Evolutionary conservation across 2,329 filamentous ascomycete species (phyloP), one percentile per base, ranked within the genome.

Genomic region (Colletotrichum liriopes): DNA sequence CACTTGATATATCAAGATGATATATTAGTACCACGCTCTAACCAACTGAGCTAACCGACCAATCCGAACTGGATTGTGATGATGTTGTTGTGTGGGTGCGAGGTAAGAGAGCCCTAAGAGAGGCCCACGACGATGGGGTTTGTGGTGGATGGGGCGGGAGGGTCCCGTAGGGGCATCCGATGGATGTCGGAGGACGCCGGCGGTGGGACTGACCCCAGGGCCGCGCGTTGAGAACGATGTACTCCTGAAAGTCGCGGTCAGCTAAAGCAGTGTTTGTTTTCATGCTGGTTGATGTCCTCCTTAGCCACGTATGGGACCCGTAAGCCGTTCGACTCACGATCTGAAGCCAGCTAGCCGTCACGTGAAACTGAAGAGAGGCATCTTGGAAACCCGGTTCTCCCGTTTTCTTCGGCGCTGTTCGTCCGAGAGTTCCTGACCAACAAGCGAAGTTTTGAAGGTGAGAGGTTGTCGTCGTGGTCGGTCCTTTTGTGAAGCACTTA

Each of bases 11-110:
- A 45, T 56, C 55, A 0, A 0, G 67, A 6, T 67, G 47, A 67
- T 45, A 71, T 71, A 71, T 71, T 71, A 71, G 67, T 71, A 71
- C 67, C 67, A 71, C 67, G 67, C 67, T 71, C 67, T 71, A 67
- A 71, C 67, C 67, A 71, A 71, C 67, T 71, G 67, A 71, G 67
- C 63, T 71, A 71, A 71, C 67, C 67, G 67, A 71, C 67, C 67
- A 29, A 43, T 29, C 39, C 14, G 54, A 18, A 1, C 18, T 26
- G 18, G 18, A 20, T 41, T 32, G 18, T 14, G 16, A 5, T 32
- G 37, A 55, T 23, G 41, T 26, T 45, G 54, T 35, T 66, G 62
- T 61, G 63, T 8, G 9, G 26, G 11, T 37, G n/a, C 1, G 0
- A 0, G 9, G n/a, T 7, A 11, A 9, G 9, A 49, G 11, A 26